Conservation (phyloP, 352 stramenopile genomes). For the Globisporangium cystogenes region DNA sequence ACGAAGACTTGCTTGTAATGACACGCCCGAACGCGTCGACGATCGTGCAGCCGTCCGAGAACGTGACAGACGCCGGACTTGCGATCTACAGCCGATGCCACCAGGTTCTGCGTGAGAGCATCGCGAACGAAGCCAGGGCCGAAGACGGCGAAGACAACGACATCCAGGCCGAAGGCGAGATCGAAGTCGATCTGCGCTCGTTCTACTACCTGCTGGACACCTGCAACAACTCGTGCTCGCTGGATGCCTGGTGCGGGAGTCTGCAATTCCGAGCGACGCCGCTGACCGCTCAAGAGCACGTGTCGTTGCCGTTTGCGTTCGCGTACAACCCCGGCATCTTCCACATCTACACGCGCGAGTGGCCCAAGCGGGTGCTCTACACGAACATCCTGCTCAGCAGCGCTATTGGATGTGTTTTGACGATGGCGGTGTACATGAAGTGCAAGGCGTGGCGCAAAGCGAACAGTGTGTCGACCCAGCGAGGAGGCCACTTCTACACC, state of each 20-base stretch:
- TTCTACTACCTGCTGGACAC: neutral
- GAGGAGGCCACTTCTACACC: no score
- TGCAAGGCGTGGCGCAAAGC: no score
- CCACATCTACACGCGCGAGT: neutral
- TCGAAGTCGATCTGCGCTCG: neutral
- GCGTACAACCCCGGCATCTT: neutral
- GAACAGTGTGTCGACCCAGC: no score
- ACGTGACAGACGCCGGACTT: neutral
- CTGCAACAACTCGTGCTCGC: neutral
- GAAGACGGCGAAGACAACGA: neutral
- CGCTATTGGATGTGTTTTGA: neutral
- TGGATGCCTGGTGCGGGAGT: neutral
- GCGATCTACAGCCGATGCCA: neutral
- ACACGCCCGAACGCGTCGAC: neutral
- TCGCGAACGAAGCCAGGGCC: neutral
- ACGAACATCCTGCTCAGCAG: neutral
- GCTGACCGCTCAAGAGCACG: neutral
- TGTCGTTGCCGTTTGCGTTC: neutral
- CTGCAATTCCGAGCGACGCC: neutral
- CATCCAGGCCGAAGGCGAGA: neutral
- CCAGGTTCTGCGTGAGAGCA: neutral
- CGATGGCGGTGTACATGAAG: no score
- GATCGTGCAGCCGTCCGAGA: neutral
- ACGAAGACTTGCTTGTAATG: neutral
- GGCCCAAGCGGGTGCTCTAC: constrained; percentile 1